phyloP scores from a whole-genome alignment of 1,284 basidiomycete genomes.

The Thelephora terrestris region DNA sequence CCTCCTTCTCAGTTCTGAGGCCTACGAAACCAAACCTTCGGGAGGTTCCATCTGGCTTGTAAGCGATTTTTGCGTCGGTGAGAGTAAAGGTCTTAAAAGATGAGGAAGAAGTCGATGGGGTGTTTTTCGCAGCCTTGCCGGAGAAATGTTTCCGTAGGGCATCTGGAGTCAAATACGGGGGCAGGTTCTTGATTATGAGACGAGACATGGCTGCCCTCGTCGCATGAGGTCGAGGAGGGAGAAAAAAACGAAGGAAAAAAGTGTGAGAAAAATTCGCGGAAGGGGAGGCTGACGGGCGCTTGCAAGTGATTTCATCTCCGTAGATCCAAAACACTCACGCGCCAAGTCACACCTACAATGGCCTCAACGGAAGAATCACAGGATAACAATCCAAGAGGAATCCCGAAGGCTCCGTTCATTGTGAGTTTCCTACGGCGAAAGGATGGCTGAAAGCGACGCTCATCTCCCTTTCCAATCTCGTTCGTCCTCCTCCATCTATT shows the following conservation, averaged over 20 bases:
- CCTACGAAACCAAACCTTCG: constrained; percentile 91
- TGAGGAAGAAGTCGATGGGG: constrained; percentile 10
- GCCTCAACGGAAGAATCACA: constrained; percentile 16
- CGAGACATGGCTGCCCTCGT: constrained; percentile 59
- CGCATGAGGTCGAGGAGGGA: background rate
- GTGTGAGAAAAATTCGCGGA: background rate
- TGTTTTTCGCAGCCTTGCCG: constrained; percentile 49
- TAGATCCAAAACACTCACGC: background rate
- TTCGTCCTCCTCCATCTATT: background rate
- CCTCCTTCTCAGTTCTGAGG: constrained; percentile 76
- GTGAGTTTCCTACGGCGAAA: constrained; percentile 38
- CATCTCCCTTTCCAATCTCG: constrained; percentile 1
- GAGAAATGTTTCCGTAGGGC: constrained; percentile 66
- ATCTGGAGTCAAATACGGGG: constrained; percentile 58
- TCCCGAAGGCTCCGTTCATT: constrained; percentile 92
- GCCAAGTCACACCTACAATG: background rate
- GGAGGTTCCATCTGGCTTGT: constrained; percentile 68
- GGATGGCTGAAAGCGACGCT: background rate
- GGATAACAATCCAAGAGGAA: constrained; percentile 81
- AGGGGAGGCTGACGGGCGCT: too few relatives aligned
- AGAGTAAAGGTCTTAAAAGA: constrained; percentile 30
- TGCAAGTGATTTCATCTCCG: too few relatives aligned
- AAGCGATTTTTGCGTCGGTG: constrained; percentile 84
- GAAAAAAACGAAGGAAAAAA: constrained; percentile 6
- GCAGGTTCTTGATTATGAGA: constrained; percentile 86